Evolutionary conservation across 202 grass and related monocot genomes (phyloP), one percentile per base, ranked within the genome.

Genomic region (Zoysia matrella): DNA sequence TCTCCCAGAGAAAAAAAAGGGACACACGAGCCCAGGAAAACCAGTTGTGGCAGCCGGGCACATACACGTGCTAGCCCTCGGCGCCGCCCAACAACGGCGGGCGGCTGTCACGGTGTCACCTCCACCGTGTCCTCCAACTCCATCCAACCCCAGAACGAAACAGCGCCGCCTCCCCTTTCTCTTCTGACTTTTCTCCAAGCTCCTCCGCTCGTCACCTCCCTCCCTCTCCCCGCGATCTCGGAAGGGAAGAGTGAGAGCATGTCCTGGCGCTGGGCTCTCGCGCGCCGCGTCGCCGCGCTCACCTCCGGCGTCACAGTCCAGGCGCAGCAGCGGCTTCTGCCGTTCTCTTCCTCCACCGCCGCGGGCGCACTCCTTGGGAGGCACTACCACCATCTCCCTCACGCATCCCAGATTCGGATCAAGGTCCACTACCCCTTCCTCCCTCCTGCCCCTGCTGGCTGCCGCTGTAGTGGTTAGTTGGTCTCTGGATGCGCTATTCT

Each of bases 181-280:
- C 4, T 48, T 77, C 73, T 75, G 74, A 83, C 79, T 79, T 86
- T 83, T 75, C 74, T 78, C 68, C 83, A 83, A 86, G 83, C 52
- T 86, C 84, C 39, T 44, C 52, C 16, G 58, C 58, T 53, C 57
- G 49, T 41, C 36, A 10, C 49, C 3, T 30, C 71, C 22, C 4
- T 52, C 48, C 44, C 72, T 44, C 0, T 15, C 51, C 57, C 74
- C 82, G 8, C 79, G 74, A 90, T 90, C 88, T 63, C 67, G 72
- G 82, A 64, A 79, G 77, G 7, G 47, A 18, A 30, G 22, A 30
- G 22, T 30, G n/a, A 3, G 14, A 70, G 66, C 78, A 89, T 90
- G 88, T 79, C 88, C n/a, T 86, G 79, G 88, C 83, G 80, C 11
- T 83, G 88, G 88, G 79, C 79, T 65, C 69, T 90, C 48, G 83